Evolutionary conservation across 805 yeast species (phyloP).

Genomic region (Naumovozyma dairenensis): DNA sequence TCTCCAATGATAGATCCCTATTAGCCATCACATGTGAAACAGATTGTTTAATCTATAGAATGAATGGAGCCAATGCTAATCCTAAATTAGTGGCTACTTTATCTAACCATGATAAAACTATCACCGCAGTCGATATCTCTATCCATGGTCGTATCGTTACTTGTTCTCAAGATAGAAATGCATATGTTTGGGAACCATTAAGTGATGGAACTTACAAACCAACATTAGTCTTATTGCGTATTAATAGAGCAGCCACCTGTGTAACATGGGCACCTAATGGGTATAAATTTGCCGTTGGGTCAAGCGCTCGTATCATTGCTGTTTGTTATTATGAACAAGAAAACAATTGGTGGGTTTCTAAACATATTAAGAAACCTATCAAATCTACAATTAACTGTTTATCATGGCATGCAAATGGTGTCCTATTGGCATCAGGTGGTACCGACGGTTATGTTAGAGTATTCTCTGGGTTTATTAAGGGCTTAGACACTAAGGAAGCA

Average conservation of each 20-base stretch:
- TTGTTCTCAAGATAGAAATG: constrained; percentile 96
- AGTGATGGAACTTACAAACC: constrained; percentile 62
- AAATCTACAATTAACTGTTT: constrained; percentile 75
- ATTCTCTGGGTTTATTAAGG: constrained; percentile 80
- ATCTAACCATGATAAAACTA: constrained; percentile 82
- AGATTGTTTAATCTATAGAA: constrained; percentile 62
- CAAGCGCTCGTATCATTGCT: constrained; percentile 89
- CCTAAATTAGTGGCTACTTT: constrained; percentile 60
- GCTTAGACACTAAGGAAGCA: constrained; percentile 58
- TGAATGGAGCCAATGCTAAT: constrained; percentile 36
- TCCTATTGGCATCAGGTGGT: constrained; percentile 80
- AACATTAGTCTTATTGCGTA: constrained; percentile 82
- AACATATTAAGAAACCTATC: constrained; percentile 92
- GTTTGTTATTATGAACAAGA: constrained; percentile 93
- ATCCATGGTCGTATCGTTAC: constrained; percentile 85
- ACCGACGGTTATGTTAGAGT: constrained; percentile 90
- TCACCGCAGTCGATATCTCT: constrained; percentile 90
- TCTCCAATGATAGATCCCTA: constrained; percentile 52
- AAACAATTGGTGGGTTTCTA: constrained; percentile 99
- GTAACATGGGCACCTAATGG: constrained; percentile 95
- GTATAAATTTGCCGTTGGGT: constrained; percentile 93
- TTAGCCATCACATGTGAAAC: constrained; percentile 79
- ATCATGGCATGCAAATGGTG: constrained; percentile 91
- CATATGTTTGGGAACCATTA: constrained; percentile 86
- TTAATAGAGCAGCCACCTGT: constrained; percentile 89